Base-by-base conservation (phyloP, 352 stramenopile genomes). In the Pythium aristosporum region DNA sequence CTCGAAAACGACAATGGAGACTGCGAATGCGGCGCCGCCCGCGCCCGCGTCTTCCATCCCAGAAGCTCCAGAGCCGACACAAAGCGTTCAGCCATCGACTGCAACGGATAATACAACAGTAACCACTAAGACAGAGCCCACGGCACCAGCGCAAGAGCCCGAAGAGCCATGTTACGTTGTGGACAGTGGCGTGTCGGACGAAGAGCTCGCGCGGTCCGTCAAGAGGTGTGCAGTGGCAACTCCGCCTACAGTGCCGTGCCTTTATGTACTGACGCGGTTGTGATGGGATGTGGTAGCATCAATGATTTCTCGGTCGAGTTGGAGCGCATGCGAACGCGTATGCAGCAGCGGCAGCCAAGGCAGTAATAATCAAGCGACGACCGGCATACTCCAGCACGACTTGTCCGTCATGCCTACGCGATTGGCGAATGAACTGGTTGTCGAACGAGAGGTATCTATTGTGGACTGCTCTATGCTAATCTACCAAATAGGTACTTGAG, bases 271-370 rank as follows among this genome's bases (percentile, higher is more conserved):
- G 10, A 37, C 12, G 23, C 37, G 21, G n/a, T 37, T 57, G 32
- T 15, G 21, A 39, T 15, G 54, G 32, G 20, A n/a, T 18, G 11
- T 43, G 25, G n/a, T 41, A 81, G 74, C 46, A 23, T 79, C 25
- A 68, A 79, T 46, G 53, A 63, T 12, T 81, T 73, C 42, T 79
- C 74, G 34, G 36, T 69, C 18, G 65, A 76, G 39, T 44, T 81
- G 42, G 61, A 81, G 63, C 74, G 65, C 16, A 65, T 75, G 28
- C 71, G 74, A 16, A 30, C 54, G 25, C 58, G 63, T 21, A 72
- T 81, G 68, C 49, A 68, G 23, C 60, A 60, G 44, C 56, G 63
- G 50, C 49, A 55, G 32, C 43, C 28, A 12, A 25, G 12, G 20
- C 32, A 39, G 34, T 56, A 12, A 39, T 39, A 39, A 13, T 39